Evolutionary conservation across 2,329 filamentous ascomycete species (phyloP).

Genomic region (Rhinocladiella similis): DNA sequence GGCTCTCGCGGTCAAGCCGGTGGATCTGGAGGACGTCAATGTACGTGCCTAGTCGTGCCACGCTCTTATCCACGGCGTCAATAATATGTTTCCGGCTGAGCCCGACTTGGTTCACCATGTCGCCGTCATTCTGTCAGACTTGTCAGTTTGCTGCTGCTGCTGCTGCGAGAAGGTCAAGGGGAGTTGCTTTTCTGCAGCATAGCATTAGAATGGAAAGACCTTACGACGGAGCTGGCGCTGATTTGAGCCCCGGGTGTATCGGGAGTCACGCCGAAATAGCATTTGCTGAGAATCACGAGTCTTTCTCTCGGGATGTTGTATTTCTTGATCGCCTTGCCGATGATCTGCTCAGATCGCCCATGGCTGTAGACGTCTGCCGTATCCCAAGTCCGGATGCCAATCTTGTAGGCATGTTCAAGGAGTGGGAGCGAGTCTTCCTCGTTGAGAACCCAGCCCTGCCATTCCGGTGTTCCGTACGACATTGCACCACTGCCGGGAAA

Average conservation of each 20-base stretch:
- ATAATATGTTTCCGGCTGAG: slow-evolving; percentile 63
- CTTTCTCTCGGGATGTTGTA: slow-evolving; percentile 58
- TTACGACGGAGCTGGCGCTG: slow-evolving; percentile 30
- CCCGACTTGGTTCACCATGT: slow-evolving; percentile 40
- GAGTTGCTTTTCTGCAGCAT: no score
- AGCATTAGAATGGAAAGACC: no score
- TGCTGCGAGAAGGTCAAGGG: no score
- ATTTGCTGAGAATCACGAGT: slow-evolving; percentile 60
- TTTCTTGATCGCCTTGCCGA: slow-evolving; percentile 60
- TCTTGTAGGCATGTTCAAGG: slow-evolving; percentile 33
- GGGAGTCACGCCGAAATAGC: slow-evolving; percentile 42
- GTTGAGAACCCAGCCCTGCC: slow-evolving; percentile 31
- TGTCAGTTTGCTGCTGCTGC: no score
- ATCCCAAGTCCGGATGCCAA: slow-evolving; percentile 32
- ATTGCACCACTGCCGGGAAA: slow-evolving; percentile 39
- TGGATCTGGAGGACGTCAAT: slow-evolving; percentile 54
- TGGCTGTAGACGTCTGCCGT: slow-evolving; percentile 35
- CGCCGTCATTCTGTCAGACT: slow-evolving; percentile 15
- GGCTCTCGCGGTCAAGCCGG: slow-evolving; percentile 43
- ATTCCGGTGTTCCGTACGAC: slow-evolving; percentile 41
- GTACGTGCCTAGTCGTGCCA: slow-evolving; percentile 47
- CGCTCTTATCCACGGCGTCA: slow-evolving; percentile 56
- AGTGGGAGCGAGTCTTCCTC: slow-evolving; percentile 29
- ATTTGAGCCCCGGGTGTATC: slow-evolving; percentile 32
- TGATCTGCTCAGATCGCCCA: slow-evolving; percentile 35